Conservation (phyloP, 1,139 yeast species). For the Candida tropicalis region DNA sequence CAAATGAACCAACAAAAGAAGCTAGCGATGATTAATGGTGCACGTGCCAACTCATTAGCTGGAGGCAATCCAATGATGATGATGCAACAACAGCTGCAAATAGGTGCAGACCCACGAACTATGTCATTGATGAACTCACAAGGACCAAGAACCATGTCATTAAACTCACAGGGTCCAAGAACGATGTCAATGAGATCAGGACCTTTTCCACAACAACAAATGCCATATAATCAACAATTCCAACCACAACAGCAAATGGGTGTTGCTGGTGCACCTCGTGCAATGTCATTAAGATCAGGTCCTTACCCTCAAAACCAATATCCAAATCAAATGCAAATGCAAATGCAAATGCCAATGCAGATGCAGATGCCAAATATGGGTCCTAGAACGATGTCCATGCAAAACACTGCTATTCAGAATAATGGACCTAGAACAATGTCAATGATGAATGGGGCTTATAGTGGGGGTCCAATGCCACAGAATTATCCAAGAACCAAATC, state of each 20-base stretch:
- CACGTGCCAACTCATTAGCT: slow-evolving; percentile 48
- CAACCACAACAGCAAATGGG: slow-evolving; percentile 5
- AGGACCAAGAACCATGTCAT: slow-evolving; percentile 33
- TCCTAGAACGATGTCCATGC: slow-evolving; percentile 11
- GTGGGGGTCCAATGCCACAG: slow-evolving; percentile 10
- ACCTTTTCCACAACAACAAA: slow-evolving; percentile 6
- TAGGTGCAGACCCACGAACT: slow-evolving; percentile 45
- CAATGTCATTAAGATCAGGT: slow-evolving; percentile 18
- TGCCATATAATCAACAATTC: slow-evolving; percentile 6
- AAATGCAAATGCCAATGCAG: background rate
- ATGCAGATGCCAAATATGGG: slow-evolving; percentile 5
- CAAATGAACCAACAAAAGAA: slow-evolving; percentile 71
- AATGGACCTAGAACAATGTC: slow-evolving; percentile 11
- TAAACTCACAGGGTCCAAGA: slow-evolving; percentile 19
- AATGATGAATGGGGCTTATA: slow-evolving; percentile 3
- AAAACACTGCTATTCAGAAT: slow-evolving; percentile 1
- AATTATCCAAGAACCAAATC: slow-evolving; percentile 17
- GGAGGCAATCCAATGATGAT: slow-evolving; percentile 36
- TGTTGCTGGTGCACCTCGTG: slow-evolving; percentile 20
- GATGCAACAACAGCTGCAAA: slow-evolving; percentile 23
- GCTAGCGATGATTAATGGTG: slow-evolving; percentile 49
- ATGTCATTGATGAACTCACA: slow-evolving; percentile 53
- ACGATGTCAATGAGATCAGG: slow-evolving; percentile 10
- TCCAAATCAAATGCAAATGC: background rate
- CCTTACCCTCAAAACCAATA: slow-evolving; percentile 12